phyloP scores from a whole-genome alignment of 2,329 filamentous ascomycete species.

The Chalaropsis thielavioides region DNA sequence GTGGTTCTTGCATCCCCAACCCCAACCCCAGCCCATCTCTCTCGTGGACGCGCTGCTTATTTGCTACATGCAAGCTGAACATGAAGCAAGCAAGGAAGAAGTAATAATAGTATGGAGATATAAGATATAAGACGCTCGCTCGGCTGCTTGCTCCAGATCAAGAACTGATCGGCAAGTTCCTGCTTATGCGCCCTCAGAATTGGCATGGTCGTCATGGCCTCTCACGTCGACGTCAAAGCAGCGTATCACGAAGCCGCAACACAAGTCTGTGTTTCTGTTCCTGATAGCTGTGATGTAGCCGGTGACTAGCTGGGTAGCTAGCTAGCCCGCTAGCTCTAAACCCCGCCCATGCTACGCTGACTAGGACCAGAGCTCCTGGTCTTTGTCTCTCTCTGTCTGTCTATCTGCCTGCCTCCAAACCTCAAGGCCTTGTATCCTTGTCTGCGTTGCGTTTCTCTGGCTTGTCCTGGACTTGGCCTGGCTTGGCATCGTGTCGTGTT shows the following conservation, averaged over 20 bases:
- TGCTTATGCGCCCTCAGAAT: not conserved
- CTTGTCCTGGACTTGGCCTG: not conserved
- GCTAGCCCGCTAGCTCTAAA: not conserved
- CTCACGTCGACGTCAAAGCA: not conserved
- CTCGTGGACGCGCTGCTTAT: not conserved
- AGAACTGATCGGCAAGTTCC: not conserved
- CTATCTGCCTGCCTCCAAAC: not conserved
- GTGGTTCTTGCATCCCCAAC: no score
- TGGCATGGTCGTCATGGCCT: not conserved
- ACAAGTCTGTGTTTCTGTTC: not conserved
- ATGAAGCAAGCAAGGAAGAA: not conserved
- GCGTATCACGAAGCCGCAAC: not conserved
- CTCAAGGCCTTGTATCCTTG: not conserved
- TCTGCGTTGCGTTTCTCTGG: not conserved
- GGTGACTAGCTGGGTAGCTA: not conserved
- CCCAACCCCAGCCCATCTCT: no score
- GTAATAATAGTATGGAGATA: not conserved
- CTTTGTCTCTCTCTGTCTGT: not conserved
- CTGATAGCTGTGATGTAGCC: not conserved
- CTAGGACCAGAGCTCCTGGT: not conserved
- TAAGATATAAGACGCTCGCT: not conserved
- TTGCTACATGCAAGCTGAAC: not conserved
- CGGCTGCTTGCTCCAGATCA: not conserved
- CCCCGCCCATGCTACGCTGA: not conserved
- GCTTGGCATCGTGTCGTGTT: not conserved